Percentiles rank a stretch among this genome's conserved stretches.
These are phyloP conservation scores for Vanrija pseudolonga DNA, from an alignment of 1,284 basidiomycete genomes.

Conservation along the genomic window DNA sequence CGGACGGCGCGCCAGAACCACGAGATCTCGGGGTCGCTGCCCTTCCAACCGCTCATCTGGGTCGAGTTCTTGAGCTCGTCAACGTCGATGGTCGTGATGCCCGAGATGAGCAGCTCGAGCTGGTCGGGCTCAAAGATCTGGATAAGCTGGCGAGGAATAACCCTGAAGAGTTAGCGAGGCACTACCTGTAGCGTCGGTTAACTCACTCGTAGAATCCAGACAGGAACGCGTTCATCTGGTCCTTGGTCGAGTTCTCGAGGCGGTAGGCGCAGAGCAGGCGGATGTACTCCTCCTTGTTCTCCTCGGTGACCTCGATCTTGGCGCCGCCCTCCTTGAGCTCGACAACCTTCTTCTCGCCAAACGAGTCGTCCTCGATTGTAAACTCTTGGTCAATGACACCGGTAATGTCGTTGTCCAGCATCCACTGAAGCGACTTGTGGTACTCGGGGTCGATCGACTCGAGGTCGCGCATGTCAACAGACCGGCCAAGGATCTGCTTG, in stretches of 20 bases:
- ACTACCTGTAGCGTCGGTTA: constrained; percentile 56
- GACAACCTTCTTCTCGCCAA: constrained; percentile 81
- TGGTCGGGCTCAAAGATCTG: constrained; percentile 91
- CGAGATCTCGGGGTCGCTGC: constrained; percentile 83
- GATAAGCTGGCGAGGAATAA: constrained; percentile 49
- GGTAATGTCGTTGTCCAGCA: constrained; percentile 50
- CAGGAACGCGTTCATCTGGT: constrained; percentile 90
- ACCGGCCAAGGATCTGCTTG: constrained; percentile 84
- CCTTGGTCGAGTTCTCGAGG: constrained; percentile 88
- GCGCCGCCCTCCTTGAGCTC: constrained; percentile 81
- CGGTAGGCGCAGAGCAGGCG: constrained; percentile 73
- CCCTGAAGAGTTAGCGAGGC: constrained; percentile 27
- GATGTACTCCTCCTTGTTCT: constrained; percentile 97
- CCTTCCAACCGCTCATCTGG: constrained; percentile 48
- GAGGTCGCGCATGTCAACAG: constrained; percentile 86
- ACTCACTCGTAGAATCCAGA: constrained; percentile 82
- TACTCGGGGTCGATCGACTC: constrained; percentile 94
- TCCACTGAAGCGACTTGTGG: constrained; percentile 51
- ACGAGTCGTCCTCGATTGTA: constrained; percentile 58
- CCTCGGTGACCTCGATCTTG: constrained; percentile 78
- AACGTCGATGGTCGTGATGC: constrained; percentile 96
- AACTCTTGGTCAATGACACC: constrained; percentile 51
- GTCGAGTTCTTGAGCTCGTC: constrained; percentile 92
- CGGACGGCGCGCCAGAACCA: constrained; percentile 99
- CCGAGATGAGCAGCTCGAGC: constrained; percentile 94